Evolutionary conservation across 768 basidiomycete species (phyloP), one percentile per base, ranked within the genome.

Genomic region (Suillus ampliporus): DNA sequence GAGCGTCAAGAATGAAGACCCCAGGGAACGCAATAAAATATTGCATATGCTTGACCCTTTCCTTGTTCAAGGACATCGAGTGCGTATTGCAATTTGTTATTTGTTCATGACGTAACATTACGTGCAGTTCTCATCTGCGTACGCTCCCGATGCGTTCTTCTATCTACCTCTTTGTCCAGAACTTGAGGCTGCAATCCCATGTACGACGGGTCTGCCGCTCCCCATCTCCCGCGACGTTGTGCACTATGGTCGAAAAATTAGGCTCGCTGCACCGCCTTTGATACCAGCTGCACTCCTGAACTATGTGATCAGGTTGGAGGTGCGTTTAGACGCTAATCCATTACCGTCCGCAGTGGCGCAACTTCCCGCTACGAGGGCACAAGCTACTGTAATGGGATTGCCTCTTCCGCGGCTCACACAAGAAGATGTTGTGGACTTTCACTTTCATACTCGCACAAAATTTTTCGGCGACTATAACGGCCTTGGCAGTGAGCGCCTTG

Each of bases 71-170:
- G 83, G 82, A 10, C 77, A 79, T 70, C 74, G 72, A 68, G 83
- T 83, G 54, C 68, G 68, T 51, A 19, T 34, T 15, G 7, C 40
- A 38, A 37, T 61, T 10, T 54, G 38, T 31, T 28, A n/a, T 23
- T 56, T 31, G 40, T 35, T 26, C 41, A 17, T n/a, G 54, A 17
- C 17, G 68, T 38, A 60, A 63, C 44, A n/a, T 61, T 35, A n/a
- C 37, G 35, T 34, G 14, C 60, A 84, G 83, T 75, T 78, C 60
- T 74, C 83, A 21, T 79, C 79, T 1, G 43, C 77, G 23, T 78
- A 81, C 65, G 81, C 77, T 34, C 80, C 82, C 4, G 83, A 84
- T 62, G 64, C 74, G n/a, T 75, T 75, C 67, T 82, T 82, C 64
- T 68, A 75, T 44, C 70, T 84, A 13, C 82, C 83, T 1, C 58